Base-by-base conservation (phyloP, 2,329 filamentous ascomycete species). In the Dothideomycetes sp. region DNA sequence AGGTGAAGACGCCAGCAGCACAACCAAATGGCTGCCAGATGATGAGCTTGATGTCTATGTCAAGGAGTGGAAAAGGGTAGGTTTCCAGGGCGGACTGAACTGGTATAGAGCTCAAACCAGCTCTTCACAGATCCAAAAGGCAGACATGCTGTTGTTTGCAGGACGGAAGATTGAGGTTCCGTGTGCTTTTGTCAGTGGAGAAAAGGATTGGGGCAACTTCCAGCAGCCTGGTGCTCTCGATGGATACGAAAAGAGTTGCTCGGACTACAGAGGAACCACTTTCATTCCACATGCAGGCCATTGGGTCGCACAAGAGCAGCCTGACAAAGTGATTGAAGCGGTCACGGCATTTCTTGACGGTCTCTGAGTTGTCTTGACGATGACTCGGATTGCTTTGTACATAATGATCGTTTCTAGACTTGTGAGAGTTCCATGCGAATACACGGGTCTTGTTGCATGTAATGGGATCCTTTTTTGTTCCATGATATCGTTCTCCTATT, bases 241-340 rank as follows among this genome's bases (percentile, higher is more conserved):
- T 52, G 67, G 65, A 19, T 73, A 77, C 57, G 63, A 62, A 5
- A 58, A 64, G 41, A 49, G 47, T 16, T 80, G 75, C 47, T 61
- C 57, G 18, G 66, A 70, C 44, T 80, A 76, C 52, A 63, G 64
- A 35, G 72, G 73, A 1, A 57, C 64, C 23, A 68, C 54, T 35
- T 59, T 78, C 13, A 61, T 83, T 10, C 68, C 78, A 12, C 68
- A 69, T 1, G 78, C 77, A 4, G 80, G 80, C 0, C 80, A 84
- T 61, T 84, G 80, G 80, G 71, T 80, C 24, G 78, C 80, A 53
- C 76, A 82, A 57, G 78, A 83, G 55, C 66, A 75, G 53, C 71
- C 76, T 1, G 68, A 73, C 48, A 65, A 61, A 40, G 73, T 78
- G 7, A 60, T 66, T 0, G 53, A 64, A 38, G 64, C 65, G 43